Percentiles rank a stretch among this genome's conserved stretches.
Conservation (phyloP, 306 rosid genomes). For the Gynostemma pentaphyllum region DNA sequence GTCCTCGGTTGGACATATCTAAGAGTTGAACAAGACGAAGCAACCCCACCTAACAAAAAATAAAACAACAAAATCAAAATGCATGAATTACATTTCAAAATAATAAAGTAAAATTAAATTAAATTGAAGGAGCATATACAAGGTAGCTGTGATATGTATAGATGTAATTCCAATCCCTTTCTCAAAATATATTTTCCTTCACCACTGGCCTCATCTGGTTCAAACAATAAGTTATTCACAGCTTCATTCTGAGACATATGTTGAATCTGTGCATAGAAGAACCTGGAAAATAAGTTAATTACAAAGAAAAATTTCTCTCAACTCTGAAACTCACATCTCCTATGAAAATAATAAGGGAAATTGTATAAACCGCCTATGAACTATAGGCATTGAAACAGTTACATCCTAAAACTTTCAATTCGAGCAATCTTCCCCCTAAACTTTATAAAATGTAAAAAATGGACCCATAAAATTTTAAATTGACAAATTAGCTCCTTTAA, state of each 20-base stretch:
- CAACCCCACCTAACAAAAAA: constrained; percentile 57
- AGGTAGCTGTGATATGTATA: constrained; percentile 91
- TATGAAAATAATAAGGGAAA: no score
- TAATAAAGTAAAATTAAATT: background rate
- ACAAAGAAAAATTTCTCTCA: no score
- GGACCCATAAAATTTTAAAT: no score
- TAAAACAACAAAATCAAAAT: background rate
- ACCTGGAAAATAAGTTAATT: constrained; percentile 47
- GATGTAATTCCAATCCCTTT: constrained; percentile 62
- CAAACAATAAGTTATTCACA: constrained; percentile 23
- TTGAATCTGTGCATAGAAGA: constrained; percentile 73
- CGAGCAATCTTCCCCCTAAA: no score
- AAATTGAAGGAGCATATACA: constrained; percentile 31
- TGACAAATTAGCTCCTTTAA: no score
- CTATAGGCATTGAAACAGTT: no score
- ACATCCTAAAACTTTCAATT: no score
- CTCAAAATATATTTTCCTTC: constrained; percentile 34
- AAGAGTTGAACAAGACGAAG: constrained; percentile 34
- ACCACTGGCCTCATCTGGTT: constrained; percentile 31
- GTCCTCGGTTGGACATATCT: constrained; percentile 17
- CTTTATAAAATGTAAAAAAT: no score
- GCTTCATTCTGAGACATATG: constrained; percentile 25
- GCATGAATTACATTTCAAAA: background rate
- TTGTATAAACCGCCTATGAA: no score
- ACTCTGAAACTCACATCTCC: no score